These are phyloP conservation scores for Fusarium abutilonis DNA, from an alignment of 2,329 filamentous ascomycete genomes.

Conservation along the genomic window DNA sequence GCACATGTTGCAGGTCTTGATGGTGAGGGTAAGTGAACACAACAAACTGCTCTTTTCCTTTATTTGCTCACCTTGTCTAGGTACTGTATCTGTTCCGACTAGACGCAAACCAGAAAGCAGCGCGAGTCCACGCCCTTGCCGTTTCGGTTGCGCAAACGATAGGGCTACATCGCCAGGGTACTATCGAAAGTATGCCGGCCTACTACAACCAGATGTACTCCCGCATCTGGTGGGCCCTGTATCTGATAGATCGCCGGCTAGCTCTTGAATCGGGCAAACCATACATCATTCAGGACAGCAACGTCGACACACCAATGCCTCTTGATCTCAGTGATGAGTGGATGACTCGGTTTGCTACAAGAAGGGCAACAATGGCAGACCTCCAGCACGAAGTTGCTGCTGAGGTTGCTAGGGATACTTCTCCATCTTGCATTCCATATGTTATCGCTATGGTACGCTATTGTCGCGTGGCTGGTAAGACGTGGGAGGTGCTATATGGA, in stretches of 20 bases:
- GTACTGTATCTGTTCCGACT: constrained; percentile 32
- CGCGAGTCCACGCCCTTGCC: constrained; percentile 18
- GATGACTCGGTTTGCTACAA: constrained; percentile 17
- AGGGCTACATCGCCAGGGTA: constrained; percentile 31
- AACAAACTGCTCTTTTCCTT: fast-evolving
- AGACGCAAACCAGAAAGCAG: constrained; percentile 32
- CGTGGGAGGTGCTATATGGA: constrained; percentile 33
- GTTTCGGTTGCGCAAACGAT: constrained; percentile 30
- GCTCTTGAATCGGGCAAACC: constrained; percentile 32
- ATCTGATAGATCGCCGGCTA: constrained; percentile 29
- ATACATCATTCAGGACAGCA: constrained; percentile 33
- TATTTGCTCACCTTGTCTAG: constrained; percentile 3
- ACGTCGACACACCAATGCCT: constrained; percentile 24
- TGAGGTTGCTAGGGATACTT: constrained; percentile 8
- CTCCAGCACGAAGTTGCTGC: constrained; percentile 11
- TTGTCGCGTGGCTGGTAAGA: constrained; percentile 28
- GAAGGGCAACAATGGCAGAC: not conserved
- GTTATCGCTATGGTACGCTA: constrained; percentile 29
- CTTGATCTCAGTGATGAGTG: constrained; percentile 33
- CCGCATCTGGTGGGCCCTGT: constrained; percentile 30
- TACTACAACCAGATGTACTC: constrained; percentile 30
- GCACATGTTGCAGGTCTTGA: constrained; percentile 27
- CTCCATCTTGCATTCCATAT: constrained; percentile 21
- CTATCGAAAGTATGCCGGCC: constrained; percentile 21
- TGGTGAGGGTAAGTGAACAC: constrained; percentile 15